Evolutionary conservation across 2,329 filamentous ascomycete species (phyloP).

Genomic region (Colletotrichum gigasporum): DNA sequence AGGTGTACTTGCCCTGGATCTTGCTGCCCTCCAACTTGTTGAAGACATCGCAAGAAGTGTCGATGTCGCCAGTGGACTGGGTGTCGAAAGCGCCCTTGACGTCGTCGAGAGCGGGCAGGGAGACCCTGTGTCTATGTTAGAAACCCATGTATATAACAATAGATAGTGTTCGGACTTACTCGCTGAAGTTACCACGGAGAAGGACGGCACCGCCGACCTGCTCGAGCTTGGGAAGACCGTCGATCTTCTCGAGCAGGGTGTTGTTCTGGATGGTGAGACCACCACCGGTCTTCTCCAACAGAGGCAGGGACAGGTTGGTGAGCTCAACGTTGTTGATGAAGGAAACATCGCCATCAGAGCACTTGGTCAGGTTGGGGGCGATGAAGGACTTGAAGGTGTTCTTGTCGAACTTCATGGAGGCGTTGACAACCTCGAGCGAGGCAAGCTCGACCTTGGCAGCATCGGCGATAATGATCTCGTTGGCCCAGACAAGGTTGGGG

Average conservation of each 20-base stretch:
- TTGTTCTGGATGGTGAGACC: constrained; percentile 92
- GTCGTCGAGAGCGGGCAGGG: constrained; percentile 72
- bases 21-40: constrained; percentile 51
- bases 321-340: constrained; percentile 71
- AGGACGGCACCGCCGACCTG: constrained; percentile 83
- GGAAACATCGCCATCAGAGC: constrained; percentile 68
- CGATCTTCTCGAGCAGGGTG: constrained; percentile 73
- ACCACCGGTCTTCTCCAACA: constrained; percentile 75
- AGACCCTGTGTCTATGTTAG: constrained; percentile 62
- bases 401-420: constrained; percentile 84
- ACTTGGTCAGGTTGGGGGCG: constrained; percentile 76
- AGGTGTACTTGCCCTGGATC: constrained; percentile 60
- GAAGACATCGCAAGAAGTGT: constrained; percentile 63
- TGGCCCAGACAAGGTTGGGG: constrained; percentile 75
- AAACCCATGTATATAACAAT: neutral
- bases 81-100: constrained; percentile 79
- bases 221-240: constrained; percentile 74
- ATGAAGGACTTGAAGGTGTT: constrained; percentile 73
- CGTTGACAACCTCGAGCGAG: constrained; percentile 76
- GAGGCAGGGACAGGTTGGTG: constrained; percentile 79
- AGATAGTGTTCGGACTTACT: constrained; percentile 37
- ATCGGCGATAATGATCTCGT: constrained; percentile 71
- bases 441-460: constrained; percentile 79
- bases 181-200: constrained; percentile 83
- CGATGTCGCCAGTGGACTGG: constrained; percentile 71